Percentiles rank a stretch among this genome's conserved stretches.
Evolutionary conservation across 768 basidiomycete species (phyloP).

Genomic region (Hirschioporus abietinus): DNA sequence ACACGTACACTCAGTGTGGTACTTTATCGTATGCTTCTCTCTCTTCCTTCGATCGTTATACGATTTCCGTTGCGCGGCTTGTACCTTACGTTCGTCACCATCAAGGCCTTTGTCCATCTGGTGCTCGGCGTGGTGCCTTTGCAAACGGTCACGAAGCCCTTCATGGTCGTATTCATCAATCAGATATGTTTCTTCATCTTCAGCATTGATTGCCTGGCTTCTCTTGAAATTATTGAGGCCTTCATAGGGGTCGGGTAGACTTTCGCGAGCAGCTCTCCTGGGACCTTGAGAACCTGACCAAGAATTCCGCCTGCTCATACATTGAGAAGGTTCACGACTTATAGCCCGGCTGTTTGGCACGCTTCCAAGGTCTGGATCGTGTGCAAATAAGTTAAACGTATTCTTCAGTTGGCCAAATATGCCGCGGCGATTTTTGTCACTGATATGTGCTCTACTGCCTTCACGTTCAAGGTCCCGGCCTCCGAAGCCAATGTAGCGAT

Average conservation of each 20-base stretch:
- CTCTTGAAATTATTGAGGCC: not conserved
- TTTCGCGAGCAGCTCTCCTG: not conserved
- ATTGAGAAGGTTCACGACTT: not conserved
- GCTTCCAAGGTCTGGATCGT: not conserved
- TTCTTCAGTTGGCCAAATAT: not conserved
- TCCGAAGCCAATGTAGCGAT: not conserved
- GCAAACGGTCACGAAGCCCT: not conserved
- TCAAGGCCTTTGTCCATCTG: not conserved
- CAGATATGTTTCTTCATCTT: slow-evolving; percentile 1
- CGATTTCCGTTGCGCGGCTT: slow-evolving; percentile 20
- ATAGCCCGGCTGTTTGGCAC: not conserved
- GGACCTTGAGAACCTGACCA: not conserved
- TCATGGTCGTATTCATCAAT: not conserved
- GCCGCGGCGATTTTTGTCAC: not conserved
- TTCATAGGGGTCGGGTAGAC: not conserved
- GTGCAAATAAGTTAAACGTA: not conserved
- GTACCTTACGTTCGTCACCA: slow-evolving; percentile 13
- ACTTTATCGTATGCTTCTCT: not conserved
- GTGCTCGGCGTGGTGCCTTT: not conserved
- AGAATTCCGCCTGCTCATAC: not conserved
- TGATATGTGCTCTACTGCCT: not conserved
- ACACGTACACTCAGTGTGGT: not conserved
- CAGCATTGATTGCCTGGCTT: not conserved
- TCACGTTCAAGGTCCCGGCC: not conserved
- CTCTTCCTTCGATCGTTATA: slow-evolving; percentile 3